Evolutionary conservation across 306 rosid genomes (phyloP).

Genomic region (Cicer arietinum): DNA sequence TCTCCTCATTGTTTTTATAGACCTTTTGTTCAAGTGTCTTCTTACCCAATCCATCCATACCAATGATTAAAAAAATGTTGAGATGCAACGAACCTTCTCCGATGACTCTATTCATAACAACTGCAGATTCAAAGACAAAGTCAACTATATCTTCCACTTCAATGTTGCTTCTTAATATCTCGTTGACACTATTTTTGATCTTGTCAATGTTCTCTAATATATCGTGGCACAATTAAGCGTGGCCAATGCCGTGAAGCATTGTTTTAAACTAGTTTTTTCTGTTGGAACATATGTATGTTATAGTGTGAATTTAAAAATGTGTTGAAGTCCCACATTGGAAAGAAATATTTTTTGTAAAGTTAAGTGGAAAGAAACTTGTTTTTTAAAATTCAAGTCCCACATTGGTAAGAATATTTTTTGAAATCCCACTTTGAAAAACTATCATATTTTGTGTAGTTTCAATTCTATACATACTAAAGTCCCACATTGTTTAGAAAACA

Average conservation of each 20-base stretch:
- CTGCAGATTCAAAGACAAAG: constrained; percentile 10
- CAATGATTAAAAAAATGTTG: constrained; percentile 9
- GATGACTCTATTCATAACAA: neutral
- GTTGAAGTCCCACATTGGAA: too few species aligned
- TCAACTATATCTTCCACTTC: constrained; percentile 1
- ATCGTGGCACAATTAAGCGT: neutral
- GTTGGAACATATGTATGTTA: too few species aligned
- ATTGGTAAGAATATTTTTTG: too few species aligned
- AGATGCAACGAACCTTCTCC: neutral
- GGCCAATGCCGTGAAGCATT: neutral
- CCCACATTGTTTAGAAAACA: too few species aligned
- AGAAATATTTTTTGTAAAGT: too few species aligned
- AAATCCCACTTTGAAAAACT: too few species aligned
- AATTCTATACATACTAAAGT: too few species aligned
- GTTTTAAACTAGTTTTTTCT: neutral
- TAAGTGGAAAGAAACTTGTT: too few species aligned
- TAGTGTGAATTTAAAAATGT: too few species aligned
- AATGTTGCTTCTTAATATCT: constrained; percentile 14
- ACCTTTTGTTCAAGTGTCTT: constrained; percentile 6
- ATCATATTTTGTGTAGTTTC: too few species aligned
- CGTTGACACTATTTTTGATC: neutral
- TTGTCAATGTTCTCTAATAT: neutral
- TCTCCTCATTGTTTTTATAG: neutral
- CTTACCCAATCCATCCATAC: constrained; percentile 20
- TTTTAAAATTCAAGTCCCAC: too few species aligned